Evolutionary conservation across 495 filamentous ascomycete genomes (phyloP), one percentile per base, ranked within the genome.

Genomic region (Letharia lupina): DNA sequence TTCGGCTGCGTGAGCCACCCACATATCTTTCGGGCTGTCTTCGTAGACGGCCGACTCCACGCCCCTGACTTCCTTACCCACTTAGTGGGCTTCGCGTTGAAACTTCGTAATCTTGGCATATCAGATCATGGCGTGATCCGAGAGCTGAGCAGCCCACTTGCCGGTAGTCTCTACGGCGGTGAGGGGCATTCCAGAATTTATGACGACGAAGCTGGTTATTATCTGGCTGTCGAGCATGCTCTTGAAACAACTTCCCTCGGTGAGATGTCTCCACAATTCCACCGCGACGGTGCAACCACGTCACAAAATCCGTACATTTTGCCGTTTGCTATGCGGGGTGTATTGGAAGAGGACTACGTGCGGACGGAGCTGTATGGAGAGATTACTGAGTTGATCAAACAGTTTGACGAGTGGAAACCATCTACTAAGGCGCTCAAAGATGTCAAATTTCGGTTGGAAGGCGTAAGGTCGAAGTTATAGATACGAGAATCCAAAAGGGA

Each of bases 391-490:
- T 77, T 98, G 52, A 78, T 98, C 16, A 80, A 81, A 70, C 88
- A 96, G 71, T 98, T 97, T 75, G 92, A 98, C 73, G 86, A 91
- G 56, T 98, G 94, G 94, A 91, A 89, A 73, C 94, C 94, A 11
- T 80, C 80, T 0, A 94, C 83, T 13, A 98, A 98, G 78, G 88
- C 87, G 42, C 77, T 98, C 63, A 96, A 91, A 75, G 94, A 98
- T 79, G 94, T 98, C 44, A 96, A 94, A 73, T 98, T 95, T 74
- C 83, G 94, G 69, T 78, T 98, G 50, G 94, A 98, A 80, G 93
- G 89, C 11, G 93, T 98, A 57, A 81, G 90, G 69, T 92, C 89
- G 9, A 95, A 91, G 75, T 77, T 94, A 41, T 96, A 75, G 61
- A 48, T 44, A 35, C 33, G 39, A 20, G 23, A 41, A 40, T 45